Conservation (phyloP, 2,329 filamentous ascomycete genomes). For the Colletotrichum abscissum region DNA sequence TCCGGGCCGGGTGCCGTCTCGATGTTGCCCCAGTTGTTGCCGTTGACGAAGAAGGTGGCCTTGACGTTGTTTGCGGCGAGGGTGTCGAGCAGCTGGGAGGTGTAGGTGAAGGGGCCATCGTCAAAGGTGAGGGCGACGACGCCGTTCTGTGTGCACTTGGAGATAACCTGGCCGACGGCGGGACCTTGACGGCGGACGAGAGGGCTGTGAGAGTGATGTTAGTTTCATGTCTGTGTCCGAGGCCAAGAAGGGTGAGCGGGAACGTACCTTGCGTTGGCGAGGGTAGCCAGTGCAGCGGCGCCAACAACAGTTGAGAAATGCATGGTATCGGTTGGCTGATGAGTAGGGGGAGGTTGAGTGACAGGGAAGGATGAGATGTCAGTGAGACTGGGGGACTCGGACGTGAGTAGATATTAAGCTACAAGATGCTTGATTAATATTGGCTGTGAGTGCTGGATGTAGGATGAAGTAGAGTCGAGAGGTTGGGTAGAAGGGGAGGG, state of each 20-base stretch:
- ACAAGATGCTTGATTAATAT: background rate
- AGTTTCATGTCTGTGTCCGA: slow-evolving; percentile 15
- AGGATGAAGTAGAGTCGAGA: slow-evolving; percentile 3
- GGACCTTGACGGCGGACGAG: slow-evolving; percentile 16
- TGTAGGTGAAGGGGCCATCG: slow-evolving; percentile 58
- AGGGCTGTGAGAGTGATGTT: slow-evolving; percentile 12
- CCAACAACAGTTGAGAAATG: slow-evolving; percentile 19
- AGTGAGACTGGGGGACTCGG: background rate
- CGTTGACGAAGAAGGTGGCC: slow-evolving; percentile 56
- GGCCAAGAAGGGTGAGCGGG: background rate
- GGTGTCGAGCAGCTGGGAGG: slow-evolving; percentile 52
- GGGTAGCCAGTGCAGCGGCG: slow-evolving; percentile 8
- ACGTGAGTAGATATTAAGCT: slow-evolving; percentile 1
- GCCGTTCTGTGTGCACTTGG: slow-evolving; percentile 46
- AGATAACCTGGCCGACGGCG: slow-evolving; percentile 20
- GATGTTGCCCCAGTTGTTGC: slow-evolving; percentile 53
- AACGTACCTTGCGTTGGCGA: slow-evolving; percentile 27
- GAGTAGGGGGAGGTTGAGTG: background rate
- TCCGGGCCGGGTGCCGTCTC: slow-evolving; percentile 52
- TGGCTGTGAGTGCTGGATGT: background rate
- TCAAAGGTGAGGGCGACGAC: slow-evolving; percentile 59
- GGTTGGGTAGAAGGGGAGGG: background rate
- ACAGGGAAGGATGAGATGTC: background rate
- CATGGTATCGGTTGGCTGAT: slow-evolving; percentile 1
- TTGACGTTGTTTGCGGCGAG: slow-evolving; percentile 45